phyloP scores from a whole-genome alignment of 257 asterid genomes.

The Fraxinus quadrangulata region DNA sequence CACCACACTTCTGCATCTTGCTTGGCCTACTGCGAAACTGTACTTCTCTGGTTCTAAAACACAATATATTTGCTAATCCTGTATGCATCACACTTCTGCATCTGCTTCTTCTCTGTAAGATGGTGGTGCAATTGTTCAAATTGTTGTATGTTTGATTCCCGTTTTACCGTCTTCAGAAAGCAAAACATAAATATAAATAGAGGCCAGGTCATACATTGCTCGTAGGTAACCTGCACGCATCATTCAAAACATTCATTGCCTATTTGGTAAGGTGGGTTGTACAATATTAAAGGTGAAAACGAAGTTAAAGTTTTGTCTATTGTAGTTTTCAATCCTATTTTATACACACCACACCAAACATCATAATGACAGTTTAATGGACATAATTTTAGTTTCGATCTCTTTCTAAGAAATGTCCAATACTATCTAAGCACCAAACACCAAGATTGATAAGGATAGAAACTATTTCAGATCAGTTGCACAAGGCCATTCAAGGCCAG shows the following conservation, averaged over 20 bases:
- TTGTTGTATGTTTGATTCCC: not conserved
- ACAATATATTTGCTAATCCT: not conserved
- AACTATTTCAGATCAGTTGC: not conserved
- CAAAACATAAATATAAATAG: not conserved
- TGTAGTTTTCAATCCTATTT: not conserved
- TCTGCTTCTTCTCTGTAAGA: not conserved
- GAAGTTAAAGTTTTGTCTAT: not conserved
- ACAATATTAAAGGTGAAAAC: not conserved
- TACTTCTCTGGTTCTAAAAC: not conserved
- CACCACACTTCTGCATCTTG: not conserved
- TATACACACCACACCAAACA: not conserved
- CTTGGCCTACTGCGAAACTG: not conserved
- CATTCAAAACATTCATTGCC: not conserved
- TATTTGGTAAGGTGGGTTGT: not conserved
- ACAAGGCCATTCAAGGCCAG: not conserved
- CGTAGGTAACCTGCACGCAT: not conserved
- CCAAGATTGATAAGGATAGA: not conserved
- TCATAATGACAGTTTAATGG: not conserved
- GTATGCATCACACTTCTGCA: not conserved
- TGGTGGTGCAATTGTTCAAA: not conserved
- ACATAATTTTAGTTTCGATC: no score
- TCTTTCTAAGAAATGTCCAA: not conserved
- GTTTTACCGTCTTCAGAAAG: not conserved
- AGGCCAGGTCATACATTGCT: not conserved
- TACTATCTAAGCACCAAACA: not conserved